phyloP scores from a whole-genome alignment of 1,284 basidiomycete genomes.

The Tausonia pullulans region DNA sequence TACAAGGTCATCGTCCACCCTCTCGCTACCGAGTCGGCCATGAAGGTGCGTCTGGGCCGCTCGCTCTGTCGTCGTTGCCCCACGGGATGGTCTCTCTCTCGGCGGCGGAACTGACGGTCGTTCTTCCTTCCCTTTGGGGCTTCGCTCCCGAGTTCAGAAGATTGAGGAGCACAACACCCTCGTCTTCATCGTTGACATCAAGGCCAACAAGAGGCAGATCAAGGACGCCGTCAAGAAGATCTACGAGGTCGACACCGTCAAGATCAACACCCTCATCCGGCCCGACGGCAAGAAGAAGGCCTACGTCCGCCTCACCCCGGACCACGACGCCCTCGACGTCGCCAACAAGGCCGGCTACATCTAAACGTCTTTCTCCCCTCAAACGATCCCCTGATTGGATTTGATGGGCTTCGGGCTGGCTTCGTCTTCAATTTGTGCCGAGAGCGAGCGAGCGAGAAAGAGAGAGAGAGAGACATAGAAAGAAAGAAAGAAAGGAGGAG shows the following conservation, averaged over 20 bases:
- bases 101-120: slow-evolving; percentile 9
- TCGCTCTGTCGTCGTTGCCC: background rate
- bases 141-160: slow-evolving; percentile 43
- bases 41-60: slow-evolving; percentile 30
- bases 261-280: slow-evolving; percentile 96
- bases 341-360: slow-evolving; percentile 58
- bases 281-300: slow-evolving; percentile 99
- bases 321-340: slow-evolving; percentile 95
- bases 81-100: no score
- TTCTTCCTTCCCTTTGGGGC: background rate
- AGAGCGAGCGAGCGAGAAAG: background rate
- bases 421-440: background rate
- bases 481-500: background rate
- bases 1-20: slow-evolving; percentile 82
- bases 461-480: background rate
- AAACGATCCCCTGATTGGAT: background rate
- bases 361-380: slow-evolving; percentile 24
- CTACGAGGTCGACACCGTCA: slow-evolving; percentile 90
- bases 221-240: slow-evolving; percentile 98
- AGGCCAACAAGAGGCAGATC: slow-evolving; percentile 96
- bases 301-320: slow-evolving; percentile 85
- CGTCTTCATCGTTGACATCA: slow-evolving; percentile 93
- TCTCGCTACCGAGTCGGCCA: slow-evolving; percentile 46
- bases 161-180: slow-evolving; percentile 99
- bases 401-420: background rate